Conservation (phyloP, 495 filamentous ascomycete species). For the Aspergillus bertholletiae region DNA sequence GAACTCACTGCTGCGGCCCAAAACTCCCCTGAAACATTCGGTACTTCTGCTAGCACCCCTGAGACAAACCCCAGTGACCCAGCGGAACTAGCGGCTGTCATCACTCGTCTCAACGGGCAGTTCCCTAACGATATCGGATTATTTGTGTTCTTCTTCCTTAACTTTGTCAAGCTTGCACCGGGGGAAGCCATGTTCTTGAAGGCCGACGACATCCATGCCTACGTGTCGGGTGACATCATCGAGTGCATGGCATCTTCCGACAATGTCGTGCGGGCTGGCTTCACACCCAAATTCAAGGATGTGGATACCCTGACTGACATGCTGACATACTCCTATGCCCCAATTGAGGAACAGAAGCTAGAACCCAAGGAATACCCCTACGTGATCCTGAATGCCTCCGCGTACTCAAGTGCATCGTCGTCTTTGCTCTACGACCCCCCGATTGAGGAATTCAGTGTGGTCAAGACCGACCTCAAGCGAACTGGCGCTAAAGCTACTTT, state of each 20-base stretch:
- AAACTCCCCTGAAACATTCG: slow-evolving; percentile 39
- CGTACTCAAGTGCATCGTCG: slow-evolving; percentile 69
- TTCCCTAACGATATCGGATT: slow-evolving; percentile 75
- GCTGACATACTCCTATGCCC: slow-evolving; percentile 92
- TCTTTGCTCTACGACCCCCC: slow-evolving; percentile 85
- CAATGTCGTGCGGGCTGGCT: slow-evolving; percentile 95
- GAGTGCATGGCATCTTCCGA: slow-evolving; percentile 99
- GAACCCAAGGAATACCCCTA: slow-evolving; percentile 78
- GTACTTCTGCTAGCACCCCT: slow-evolving; percentile 29
- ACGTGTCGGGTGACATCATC: slow-evolving; percentile 93
- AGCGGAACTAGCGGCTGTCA: slow-evolving; percentile 67
- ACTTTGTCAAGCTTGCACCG: slow-evolving; percentile 73
- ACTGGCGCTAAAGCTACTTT: slow-evolving; percentile 78
- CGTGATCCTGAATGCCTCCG: slow-evolving; percentile 69
- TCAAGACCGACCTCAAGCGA: slow-evolving; percentile 70
- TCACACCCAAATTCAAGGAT: slow-evolving; percentile 98
- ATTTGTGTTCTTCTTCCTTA: slow-evolving; percentile 78
- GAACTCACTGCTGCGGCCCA: slow-evolving; percentile 70
- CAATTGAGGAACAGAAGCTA: slow-evolving; percentile 93
- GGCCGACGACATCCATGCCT: slow-evolving; percentile 96
- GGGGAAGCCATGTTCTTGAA: slow-evolving; percentile 96
- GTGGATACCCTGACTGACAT: slow-evolving; percentile 85
- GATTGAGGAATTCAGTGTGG: slow-evolving; percentile 93
- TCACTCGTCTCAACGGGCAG: slow-evolving; percentile 68
- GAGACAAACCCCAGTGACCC: slow-evolving; percentile 37